A percentile compares a stretch with the other conserved stretches of the same genome.
These are phyloP conservation scores for Suillus brevipes DNA, from an alignment of 768 basidiomycete species.

Conservation along the genomic window DNA sequence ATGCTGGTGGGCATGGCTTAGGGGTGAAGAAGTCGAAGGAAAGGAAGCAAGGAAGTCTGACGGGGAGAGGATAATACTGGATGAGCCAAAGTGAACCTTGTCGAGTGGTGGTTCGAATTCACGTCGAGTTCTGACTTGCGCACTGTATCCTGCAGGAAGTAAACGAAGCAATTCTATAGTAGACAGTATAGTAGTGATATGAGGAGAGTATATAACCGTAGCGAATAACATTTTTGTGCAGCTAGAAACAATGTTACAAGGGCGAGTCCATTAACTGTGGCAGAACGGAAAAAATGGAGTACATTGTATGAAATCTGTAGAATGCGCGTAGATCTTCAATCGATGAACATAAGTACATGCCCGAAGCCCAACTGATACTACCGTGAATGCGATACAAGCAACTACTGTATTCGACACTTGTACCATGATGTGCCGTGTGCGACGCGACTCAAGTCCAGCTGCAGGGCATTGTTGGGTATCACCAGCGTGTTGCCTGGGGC, in stretches of 20 bases:
- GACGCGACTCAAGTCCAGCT: neutral
- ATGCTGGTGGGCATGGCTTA: neutral
- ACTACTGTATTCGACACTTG: neutral
- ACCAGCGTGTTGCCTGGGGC: slow-evolving; percentile 1
- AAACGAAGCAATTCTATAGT: neutral
- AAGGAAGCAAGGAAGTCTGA: neutral
- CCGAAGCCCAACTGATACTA: no score
- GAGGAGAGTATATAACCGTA: neutral
- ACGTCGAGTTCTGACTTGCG: neutral
- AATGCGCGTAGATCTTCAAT: neutral
- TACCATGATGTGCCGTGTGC: neutral
- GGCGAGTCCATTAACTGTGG: no score
- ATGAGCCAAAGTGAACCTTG: neutral
- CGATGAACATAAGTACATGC: neutral
- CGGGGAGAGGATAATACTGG: neutral
- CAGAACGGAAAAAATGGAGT: no score
- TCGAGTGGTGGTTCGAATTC: no score
- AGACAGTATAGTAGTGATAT: neutral
- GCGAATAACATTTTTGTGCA: neutral
- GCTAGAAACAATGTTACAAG: neutral
- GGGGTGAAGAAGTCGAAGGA: neutral
- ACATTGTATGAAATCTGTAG: neutral
- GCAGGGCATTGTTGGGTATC: neutral
- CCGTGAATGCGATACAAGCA: neutral
- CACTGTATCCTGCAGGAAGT: neutral